Base-by-base conservation (phyloP, 1,284 basidiomycete genomes). In the Golubevia sp. region DNA sequence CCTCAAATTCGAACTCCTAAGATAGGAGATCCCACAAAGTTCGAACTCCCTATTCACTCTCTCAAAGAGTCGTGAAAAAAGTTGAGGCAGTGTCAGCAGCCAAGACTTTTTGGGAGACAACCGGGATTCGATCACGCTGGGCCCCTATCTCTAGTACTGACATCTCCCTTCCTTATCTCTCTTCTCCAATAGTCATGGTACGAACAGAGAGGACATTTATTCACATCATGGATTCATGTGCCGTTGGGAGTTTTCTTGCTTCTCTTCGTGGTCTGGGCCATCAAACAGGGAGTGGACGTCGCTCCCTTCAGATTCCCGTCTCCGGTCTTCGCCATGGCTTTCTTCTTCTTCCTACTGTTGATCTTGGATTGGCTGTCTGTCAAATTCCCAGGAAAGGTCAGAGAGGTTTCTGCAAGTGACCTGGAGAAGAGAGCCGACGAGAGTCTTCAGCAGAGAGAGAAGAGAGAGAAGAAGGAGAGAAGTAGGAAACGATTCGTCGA, bases 211-310 rank as follows among this genome's bases (percentile, higher is more conserved):
- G 30, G 25, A 0, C 59, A 67, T 24, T 65, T 78, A 2, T 68
- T 78, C 30, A 71, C 67, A 38, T 62, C 71, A 15, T 78, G 74
- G 74, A 44, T 78, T 23, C 76, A 78, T 30, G 68, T 77, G 0
- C 76, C 76, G 21, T 23, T 68, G 23, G 67, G 67, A 56, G 44
- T 62, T 23, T 30, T 51, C 11, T 54, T 63, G 25, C 44, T 68
- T 15, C 63, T 68, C 18, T 57, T 66, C 48, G 30, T 62, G 38
- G 26, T 30, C 15, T 68, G 67, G 67, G 64, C 30, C 3, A 48
- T 68, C 34, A 70, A 76, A 50, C 64, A 70, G 20, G 74, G 57
- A 13, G 74, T 78, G 61, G 65, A 75, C 23, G 18, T 44, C 0
- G 68, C 74, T 0, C 73, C 76, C 1, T 71, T 76, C 49, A 57